Base-by-base conservation (phyloP, 371 early-diverging fungal genomes). In the Chytridium lagenaria region DNA sequence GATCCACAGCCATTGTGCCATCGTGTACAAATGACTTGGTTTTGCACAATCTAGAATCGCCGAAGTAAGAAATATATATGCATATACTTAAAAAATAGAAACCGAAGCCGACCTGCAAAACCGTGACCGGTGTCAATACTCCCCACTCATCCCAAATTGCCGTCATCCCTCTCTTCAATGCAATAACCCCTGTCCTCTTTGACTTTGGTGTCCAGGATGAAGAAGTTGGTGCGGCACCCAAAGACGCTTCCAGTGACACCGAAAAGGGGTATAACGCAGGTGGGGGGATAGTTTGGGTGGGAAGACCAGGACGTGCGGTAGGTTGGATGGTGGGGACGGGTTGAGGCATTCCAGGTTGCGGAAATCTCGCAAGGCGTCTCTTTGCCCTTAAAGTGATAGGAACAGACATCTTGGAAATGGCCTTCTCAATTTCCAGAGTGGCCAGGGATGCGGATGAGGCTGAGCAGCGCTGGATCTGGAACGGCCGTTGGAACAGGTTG, bases 81-180 rank as follows among this genome's bases (percentile, higher is more conserved):
- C 57, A 59, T 69, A 12, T n/a, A n/a, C n/a, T n/a, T n/a, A n/a
- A n/a, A n/a, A n/a, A n/a, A n/a, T n/a, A n/a, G n/a, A n/a, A n/a
- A n/a, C n/a, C n/a, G n/a, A n/a, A n/a, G n/a, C 67, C 44, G 85
- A 94, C 93, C 88, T 96, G 90, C 52, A 98, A 84, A 28, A 98
- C 87, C 2, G 98, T 98, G n/a, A 95, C 93, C 40, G 98, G 96
- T 49, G 94, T 87, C 78, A 92, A 88, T 28, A 87, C 87, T 50
- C 98, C 98, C 87, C 92, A 92, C 70, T 95, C 95, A 80, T 94
- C 94, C 95, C 95, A 98, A 74, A 95, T 83, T 36, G 91, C 89
- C 33, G 94, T 92, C 98, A 98, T 98, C 33, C 98, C 98, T 81
- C 89, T 87, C 85, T 98, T 98, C 66, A 87, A 81, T 40, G 91